phyloP scores from a whole-genome alignment of 805 yeast genomes.

The Sungouiella blattae region DNA sequence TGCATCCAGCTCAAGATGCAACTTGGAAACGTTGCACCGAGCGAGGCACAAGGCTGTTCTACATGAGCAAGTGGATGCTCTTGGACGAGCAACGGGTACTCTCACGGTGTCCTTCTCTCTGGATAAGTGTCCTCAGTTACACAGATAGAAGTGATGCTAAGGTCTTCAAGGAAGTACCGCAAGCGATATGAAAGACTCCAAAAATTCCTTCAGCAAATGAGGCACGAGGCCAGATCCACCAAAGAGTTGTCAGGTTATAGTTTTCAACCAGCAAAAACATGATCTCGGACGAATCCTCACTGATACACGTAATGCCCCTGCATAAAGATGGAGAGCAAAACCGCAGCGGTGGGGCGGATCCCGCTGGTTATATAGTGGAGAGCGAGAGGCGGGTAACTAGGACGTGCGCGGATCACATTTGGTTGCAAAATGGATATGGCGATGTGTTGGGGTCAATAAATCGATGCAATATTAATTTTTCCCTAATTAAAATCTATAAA shows the following conservation, averaged over 20 bases:
- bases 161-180: conserved; percentile 34
- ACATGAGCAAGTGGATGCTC: not conserved
- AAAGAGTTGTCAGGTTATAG: conserved; percentile 93
- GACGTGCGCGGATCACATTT: too few species aligned
- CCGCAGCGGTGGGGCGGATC: conserved; percentile 2
- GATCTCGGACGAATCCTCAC: conserved; percentile 99
- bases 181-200: conserved; percentile 41
- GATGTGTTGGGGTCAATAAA: not conserved
- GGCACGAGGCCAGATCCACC: conserved; percentile 42
- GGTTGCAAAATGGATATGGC: not conserved
- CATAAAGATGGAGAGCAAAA: conserved; percentile 80
- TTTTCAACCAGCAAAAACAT: conserved; percentile 99
- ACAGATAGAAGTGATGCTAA: conserved; percentile 14
- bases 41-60: conserved; percentile 46
- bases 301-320: conserved; percentile 99
- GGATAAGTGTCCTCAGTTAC: conserved; percentile 24
- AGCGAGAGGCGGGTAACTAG: conserved; percentile 14
- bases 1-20: conserved; percentile 47
- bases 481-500: conserved; percentile 1
- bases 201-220: conserved; percentile 66
- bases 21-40: conserved; percentile 30
- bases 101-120: conserved; percentile 5
- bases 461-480: too few species aligned
- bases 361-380: conserved; percentile 6
- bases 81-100: not conserved